phyloP scores from a whole-genome alignment of 768 basidiomycete genomes.

The Trametes elegans region DNA sequence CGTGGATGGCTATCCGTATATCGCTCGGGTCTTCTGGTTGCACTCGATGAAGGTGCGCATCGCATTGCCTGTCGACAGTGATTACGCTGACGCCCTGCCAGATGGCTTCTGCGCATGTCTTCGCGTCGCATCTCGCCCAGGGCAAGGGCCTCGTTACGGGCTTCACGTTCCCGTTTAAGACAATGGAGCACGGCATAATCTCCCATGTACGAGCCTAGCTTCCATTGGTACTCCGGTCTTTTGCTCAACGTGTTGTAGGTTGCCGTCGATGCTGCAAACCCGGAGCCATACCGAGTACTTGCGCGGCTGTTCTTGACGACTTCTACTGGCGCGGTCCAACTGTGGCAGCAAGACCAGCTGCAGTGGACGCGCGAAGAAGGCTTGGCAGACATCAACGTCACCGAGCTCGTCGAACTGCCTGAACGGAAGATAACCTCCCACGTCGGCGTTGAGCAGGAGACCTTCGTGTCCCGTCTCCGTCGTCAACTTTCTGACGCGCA shows the following conservation, averaged over 20 bases:
- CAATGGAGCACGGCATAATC: conserved; percentile 63
- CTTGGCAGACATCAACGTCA: conserved; percentile 58
- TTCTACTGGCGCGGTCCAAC: conserved; percentile 72
- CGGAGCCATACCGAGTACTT: conserved; percentile 35
- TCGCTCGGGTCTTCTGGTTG: conserved; percentile 71
- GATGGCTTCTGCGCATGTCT: conserved; percentile 56
- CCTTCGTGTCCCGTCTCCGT: conserved; percentile 46
- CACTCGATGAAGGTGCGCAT: conserved; percentile 47
- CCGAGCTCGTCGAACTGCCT: conserved; percentile 77
- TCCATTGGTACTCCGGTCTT: background rate
- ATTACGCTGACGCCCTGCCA: conserved; percentile 25
- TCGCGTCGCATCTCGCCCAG: conserved; percentile 45
- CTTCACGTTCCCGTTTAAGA: conserved; percentile 65
- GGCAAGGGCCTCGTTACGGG: conserved; percentile 48
- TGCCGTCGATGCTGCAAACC: conserved; percentile 50
- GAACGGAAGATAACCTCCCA: conserved; percentile 45
- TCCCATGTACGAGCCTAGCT: conserved; percentile 47
- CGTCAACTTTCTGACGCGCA: conserved; percentile 61
- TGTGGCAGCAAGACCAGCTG: conserved; percentile 61
- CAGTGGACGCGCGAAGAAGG: conserved; percentile 84
- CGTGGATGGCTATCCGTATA: conserved; percentile 47
- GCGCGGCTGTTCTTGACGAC: conserved; percentile 58
- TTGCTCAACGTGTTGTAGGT: conserved; percentile 35
- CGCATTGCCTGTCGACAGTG: background rate
- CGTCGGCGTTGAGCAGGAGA: conserved; percentile 39